A percentile compares a stretch with the other conserved stretches of the same genome.
phyloP scores from a whole-genome alignment of 306 rosid genomes.

The Prinsepia uniflora region DNA sequence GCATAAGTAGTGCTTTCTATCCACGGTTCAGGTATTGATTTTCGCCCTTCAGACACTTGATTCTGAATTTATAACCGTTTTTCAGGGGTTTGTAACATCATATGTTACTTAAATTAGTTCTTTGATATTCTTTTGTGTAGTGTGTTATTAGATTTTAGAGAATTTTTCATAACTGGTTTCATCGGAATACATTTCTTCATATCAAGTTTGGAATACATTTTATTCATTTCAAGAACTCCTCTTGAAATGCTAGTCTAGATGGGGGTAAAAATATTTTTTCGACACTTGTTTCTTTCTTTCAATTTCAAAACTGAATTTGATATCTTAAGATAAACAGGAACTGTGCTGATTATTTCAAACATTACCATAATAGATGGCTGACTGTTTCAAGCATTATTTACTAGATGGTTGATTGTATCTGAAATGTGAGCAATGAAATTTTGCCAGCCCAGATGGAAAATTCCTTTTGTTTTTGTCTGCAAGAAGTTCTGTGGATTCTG shows the following conservation, averaged over 20 bases:
- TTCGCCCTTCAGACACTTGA: conserved; percentile 6
- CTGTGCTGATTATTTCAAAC: neutral
- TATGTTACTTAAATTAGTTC: neutral
- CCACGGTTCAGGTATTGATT: conserved; percentile 72
- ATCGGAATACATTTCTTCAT: too few species aligned
- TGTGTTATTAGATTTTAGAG: neutral
- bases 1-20: conserved; percentile 66
- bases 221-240: neutral
- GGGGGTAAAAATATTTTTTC: too few species aligned
- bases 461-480: conserved; percentile 74
- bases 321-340: neutral
- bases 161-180: neutral
- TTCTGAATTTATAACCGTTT: neutral
- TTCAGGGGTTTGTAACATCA: neutral
- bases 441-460: conserved; percentile 74
- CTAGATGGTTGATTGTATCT: conserved; percentile 9
- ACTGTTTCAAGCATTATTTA: neutral
- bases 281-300: neutral
- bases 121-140: neutral
- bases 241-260: conserved; percentile 9
- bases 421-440: conserved; percentile 19
- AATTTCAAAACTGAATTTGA: neutral
- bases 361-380: neutral
- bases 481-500: conserved; percentile 69
- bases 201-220: neutral